Evolutionary conservation across 2,329 filamentous ascomycete genomes (phyloP).

Genomic region (Cytospora paraplurivora): DNA sequence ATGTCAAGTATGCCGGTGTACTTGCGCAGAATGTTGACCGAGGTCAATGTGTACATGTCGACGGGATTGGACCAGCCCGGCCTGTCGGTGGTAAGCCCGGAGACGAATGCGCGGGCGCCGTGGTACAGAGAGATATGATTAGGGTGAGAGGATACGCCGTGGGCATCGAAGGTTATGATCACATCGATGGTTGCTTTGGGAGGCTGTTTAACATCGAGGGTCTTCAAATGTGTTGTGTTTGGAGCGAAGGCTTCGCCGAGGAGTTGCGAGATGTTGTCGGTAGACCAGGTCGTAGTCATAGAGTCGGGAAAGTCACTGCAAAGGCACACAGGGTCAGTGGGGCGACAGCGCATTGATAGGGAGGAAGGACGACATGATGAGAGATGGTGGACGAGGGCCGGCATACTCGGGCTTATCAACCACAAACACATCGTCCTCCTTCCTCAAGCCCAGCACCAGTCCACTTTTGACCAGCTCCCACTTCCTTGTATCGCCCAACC

Average conservation of each 20-base stretch:
- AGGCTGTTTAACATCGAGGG: constrained; percentile 35
- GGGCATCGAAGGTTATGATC: constrained; percentile 85
- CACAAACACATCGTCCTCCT: constrained; percentile 80
- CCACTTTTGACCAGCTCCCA: constrained; percentile 83
- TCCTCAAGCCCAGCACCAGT: constrained; percentile 71
- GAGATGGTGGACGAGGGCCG: constrained; percentile 10
- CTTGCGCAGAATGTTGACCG: constrained; percentile 74
- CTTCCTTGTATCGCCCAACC: constrained; percentile 79
- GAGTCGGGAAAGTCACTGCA: constrained; percentile 77
- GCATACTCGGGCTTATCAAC: constrained; percentile 69
- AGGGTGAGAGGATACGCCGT: constrained; percentile 82
- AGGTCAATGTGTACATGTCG: constrained; percentile 81
- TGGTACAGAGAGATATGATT: constrained; percentile 91
- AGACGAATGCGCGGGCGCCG: constrained; percentile 75
- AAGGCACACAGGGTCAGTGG: constrained; percentile 24
- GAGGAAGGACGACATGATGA: constrained; percentile 9
- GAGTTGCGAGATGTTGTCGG: constrained; percentile 67
- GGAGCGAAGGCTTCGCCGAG: constrained; percentile 76
- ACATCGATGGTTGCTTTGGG: constrained; percentile 68
- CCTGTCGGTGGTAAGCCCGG: constrained; percentile 63
- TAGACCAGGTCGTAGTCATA: constrained; percentile 79
- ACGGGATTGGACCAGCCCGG: constrained; percentile 72
- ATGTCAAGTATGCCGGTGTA: constrained; percentile 78
- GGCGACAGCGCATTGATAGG: not conserved
- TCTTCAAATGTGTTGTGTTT: constrained; percentile 44